Base-by-base conservation (phyloP, 441 rosid genomes). In the Lepidium campestre region DNA sequence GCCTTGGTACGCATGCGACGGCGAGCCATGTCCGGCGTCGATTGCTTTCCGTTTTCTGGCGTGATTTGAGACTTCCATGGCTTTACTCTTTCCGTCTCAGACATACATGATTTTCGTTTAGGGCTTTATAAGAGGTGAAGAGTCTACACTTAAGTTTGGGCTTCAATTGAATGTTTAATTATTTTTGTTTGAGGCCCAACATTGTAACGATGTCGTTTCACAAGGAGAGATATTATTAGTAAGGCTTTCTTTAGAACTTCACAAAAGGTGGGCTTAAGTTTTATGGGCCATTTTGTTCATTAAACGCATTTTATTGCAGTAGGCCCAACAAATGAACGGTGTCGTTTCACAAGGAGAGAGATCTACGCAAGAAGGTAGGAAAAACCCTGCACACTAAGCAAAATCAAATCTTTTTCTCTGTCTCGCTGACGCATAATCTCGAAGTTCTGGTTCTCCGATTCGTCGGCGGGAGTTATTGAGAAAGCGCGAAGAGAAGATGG, bases 1-100 rank as follows among this genome's bases (percentile, higher is more conserved):
- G 10, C 54, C 56, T 39, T 64, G 57, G 60, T 50, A 59, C 40
- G 75, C 23, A 63, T 70, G 73, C 1, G 71, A 39, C 63, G 71
- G 62, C 6, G 69, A 61, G 65, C 10, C 34, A 10, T 42, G 1
- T 3, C 66, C 63, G 69, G 19, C 44, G 60, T 65, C 72, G 75
- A 18, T 47, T n/a, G 79, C 61, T 54, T 66, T 75, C 35, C 79
- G 71, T 57, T 77, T 72, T 40, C 61, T 57, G 62, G 76, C 40
- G 68, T 65, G 70, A 25, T 69, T 75, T 1, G 72, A 44, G 59
- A 73, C 77, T 61, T 73, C 77, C 77, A 73, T 73, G 39, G 63
- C 35, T 65, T 41, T 32, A 7, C 47, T 36, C 59, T 59, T 9
- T 15, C 45, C 42, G 29, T 44, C 65, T 45, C 41, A 1, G 17